phyloP scores from a whole-genome alignment of 305 asterid species.

The Rubia tinctorum region DNA sequence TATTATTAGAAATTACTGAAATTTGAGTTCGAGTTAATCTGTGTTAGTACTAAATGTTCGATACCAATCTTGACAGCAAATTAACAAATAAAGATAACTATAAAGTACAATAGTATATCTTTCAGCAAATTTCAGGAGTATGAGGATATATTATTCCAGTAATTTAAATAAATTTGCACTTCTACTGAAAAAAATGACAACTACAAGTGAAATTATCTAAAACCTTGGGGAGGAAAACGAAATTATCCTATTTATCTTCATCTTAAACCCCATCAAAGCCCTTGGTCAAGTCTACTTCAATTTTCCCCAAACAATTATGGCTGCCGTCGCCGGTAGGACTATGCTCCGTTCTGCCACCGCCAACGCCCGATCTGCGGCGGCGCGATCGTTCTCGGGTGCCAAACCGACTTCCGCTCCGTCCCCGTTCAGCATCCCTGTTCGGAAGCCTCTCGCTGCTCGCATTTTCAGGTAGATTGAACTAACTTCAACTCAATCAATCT shows the following conservation, averaged over 20 bases:
- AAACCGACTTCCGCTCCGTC: conserved; percentile 48
- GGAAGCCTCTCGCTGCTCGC: conserved; percentile 65
- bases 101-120: no score
- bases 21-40: no score
- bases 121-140: no score
- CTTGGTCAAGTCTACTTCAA: neutral
- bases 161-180: no score
- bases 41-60: no score
- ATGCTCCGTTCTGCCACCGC: conserved; percentile 56
- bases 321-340: conserved; percentile 71
- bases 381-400: conserved; percentile 33
- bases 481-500: neutral
- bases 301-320: conserved; percentile 33
- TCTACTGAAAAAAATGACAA: no score
- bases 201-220: neutral
- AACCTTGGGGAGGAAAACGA: neutral
- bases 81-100: no score
- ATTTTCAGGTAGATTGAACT: conserved; percentile 50
- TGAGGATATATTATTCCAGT: no score
- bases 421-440: conserved; percentile 63
- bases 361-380: conserved; percentile 45
- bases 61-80: no score
- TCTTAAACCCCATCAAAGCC: conserved; percentile 4
- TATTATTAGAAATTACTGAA: no score
- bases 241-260: neutral